Conservation (phyloP, 75 land plant species). For the Larix kaempferi region DNA sequence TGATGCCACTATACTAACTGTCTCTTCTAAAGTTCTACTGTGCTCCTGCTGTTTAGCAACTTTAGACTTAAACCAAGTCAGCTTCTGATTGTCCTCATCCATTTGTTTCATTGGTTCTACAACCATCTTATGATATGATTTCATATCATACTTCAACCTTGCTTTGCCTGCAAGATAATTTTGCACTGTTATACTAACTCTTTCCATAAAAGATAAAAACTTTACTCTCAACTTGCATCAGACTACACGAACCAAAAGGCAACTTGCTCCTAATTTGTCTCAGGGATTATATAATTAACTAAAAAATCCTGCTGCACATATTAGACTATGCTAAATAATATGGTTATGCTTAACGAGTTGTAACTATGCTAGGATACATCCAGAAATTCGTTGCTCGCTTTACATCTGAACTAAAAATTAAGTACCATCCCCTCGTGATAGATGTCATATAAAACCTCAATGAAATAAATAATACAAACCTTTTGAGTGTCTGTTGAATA, state of each 20-base stretch:
- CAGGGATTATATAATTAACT: too few species aligned
- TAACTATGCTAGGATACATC: neutral
- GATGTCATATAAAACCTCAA: neutral
- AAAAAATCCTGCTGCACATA: neutral
- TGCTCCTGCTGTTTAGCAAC: constrained; percentile 38
- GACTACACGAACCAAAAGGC: neutral
- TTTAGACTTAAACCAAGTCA: constrained; percentile 36
- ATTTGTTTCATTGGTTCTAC: constrained; percentile 65
- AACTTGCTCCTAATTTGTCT: too few species aligned
- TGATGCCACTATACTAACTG: constrained; percentile 33
- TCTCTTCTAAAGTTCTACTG: constrained; percentile 47
- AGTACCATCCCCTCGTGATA: neutral
- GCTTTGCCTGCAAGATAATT: constrained; percentile 54
- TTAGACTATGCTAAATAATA: neutral
- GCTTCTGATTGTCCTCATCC: constrained; percentile 69
- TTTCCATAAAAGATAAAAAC: neutral
- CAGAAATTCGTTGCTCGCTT: neutral
- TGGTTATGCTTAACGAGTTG: neutral
- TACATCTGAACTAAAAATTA: neutral
- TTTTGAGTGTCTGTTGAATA: constrained; percentile 72
- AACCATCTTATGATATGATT: constrained; percentile 66
- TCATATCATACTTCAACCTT: constrained; percentile 72
- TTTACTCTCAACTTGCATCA: neutral
- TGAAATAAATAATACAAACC: constrained; percentile 30
- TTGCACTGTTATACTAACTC: neutral